A percentile compares a stretch with the other conserved stretches of the same genome.
Conservation (phyloP, 495 filamentous ascomycete genomes). For the Glonium stellatum region DNA sequence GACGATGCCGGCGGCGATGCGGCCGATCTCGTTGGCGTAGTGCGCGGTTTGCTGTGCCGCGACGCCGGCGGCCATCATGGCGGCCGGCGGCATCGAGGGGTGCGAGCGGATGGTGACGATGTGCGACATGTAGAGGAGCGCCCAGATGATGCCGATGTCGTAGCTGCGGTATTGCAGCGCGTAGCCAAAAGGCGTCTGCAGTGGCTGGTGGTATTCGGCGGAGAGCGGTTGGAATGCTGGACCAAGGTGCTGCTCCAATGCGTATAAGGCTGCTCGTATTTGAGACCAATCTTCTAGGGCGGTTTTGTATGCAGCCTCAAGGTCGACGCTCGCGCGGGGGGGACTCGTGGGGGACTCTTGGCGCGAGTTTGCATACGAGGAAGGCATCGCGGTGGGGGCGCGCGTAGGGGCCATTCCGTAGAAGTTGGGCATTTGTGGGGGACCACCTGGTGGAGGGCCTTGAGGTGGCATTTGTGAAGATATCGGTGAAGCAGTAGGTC, state of each 20-base stretch:
- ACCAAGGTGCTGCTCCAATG: constrained; percentile 60
- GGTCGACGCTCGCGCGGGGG: constrained; percentile 40
- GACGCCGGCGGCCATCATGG: constrained; percentile 74
- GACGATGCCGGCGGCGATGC: constrained; percentile 74
- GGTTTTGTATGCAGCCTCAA: constrained; percentile 55
- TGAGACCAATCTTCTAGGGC: constrained; percentile 74
- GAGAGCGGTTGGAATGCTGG: constrained; percentile 72
- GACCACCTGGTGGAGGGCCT: constrained; percentile 14
- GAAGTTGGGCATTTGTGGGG: constrained; percentile 37
- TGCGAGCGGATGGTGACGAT: constrained; percentile 73
- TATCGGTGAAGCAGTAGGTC: no score
- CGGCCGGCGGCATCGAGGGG: constrained; percentile 84
- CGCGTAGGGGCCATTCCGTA: constrained; percentile 57
- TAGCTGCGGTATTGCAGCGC: constrained; percentile 79
- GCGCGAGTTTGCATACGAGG: constrained; percentile 41
- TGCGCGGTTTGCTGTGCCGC: constrained; percentile 59
- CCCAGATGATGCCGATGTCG: constrained; percentile 77
- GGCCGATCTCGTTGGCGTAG: constrained; percentile 68
- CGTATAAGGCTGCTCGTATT: constrained; percentile 62
- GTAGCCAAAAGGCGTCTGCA: constrained; percentile 71
- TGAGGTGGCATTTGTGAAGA: constrained; percentile 2
- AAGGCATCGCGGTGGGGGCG: constrained; percentile 46
- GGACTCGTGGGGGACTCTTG: constrained; percentile 8
- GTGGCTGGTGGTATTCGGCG: constrained; percentile 56
- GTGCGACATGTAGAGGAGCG: constrained; percentile 71